These are phyloP conservation scores for Boletus putidus DNA, from an alignment of 1,284 basidiomycete genomes.

Conservation along the genomic window DNA sequence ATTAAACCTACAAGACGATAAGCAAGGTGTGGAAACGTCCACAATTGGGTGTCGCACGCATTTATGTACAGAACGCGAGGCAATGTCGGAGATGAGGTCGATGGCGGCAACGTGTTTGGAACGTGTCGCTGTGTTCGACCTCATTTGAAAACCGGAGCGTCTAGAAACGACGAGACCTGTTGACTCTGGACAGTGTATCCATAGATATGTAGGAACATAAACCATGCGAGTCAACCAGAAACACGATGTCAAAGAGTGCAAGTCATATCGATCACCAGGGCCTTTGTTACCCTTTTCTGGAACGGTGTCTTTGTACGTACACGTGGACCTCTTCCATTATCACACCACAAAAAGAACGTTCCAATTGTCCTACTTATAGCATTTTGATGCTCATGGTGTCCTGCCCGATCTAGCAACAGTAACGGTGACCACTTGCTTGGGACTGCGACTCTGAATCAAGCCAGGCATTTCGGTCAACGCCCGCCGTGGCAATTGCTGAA, in stretches of 20 bases:
- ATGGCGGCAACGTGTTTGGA: conserved; percentile 28
- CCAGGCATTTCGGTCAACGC: too few relatives aligned
- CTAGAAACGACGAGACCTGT: too few relatives aligned
- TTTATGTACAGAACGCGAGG: conserved; percentile 18
- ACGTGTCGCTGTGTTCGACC: conserved; percentile 7
- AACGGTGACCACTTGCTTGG: too few relatives aligned
- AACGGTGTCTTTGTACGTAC: background rate
- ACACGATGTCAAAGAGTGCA: conserved; percentile 1
- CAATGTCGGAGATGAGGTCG: conserved; percentile 27
- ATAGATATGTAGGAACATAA: background rate
- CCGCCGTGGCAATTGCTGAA: too few relatives aligned
- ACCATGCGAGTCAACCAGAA: background rate
- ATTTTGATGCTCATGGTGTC: background rate
- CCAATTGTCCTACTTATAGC: too few relatives aligned
- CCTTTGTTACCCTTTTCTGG: too few relatives aligned
- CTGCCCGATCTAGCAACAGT: background rate
- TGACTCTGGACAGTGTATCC: too few relatives aligned
- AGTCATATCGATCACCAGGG: too few relatives aligned
- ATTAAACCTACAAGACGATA: conserved; percentile 8
- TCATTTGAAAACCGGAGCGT: background rate
- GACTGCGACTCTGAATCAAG: too few relatives aligned
- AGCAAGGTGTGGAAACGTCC: conserved; percentile 4
- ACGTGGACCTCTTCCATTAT: background rate
- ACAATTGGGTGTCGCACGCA: conserved; percentile 10
- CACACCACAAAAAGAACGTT: background rate